Conservation (phyloP, 2,329 filamentous ascomycete genomes). For the Sclerotinia trifoliorum region DNA sequence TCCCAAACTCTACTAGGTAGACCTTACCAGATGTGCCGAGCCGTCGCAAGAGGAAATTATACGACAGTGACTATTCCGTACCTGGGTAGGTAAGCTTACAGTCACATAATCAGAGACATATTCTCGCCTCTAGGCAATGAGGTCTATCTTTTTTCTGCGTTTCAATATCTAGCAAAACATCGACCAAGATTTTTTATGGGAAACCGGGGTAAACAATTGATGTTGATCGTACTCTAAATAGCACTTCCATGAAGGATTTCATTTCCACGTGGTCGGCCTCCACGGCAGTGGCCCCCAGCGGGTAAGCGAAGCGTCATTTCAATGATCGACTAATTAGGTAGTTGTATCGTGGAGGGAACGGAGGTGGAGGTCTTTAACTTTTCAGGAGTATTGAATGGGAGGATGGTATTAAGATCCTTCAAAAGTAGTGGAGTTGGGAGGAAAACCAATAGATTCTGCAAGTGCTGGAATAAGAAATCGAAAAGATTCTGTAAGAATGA, state of each 20-base stretch:
- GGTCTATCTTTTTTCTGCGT: neutral
- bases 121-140: neutral
- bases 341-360: neutral
- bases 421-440: neutral
- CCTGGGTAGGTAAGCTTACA: neutral
- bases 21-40: neutral
- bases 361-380: neutral
- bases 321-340: too few relatives aligned
- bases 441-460: neutral
- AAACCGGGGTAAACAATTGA: neutral
- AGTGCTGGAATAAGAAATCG: neutral
- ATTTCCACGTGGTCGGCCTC: neutral
- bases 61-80: neutral
- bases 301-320: neutral
- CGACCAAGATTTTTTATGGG: neutral
- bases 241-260: neutral
- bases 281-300: neutral
- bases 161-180: neutral
- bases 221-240: neutral
- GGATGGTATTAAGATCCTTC: neutral
- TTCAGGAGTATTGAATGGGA: neutral
- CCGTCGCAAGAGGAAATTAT: neutral
- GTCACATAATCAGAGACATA: neutral
- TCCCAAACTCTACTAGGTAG: neutral
- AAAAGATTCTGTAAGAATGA: neutral